Percentiles rank a stretch among this genome's conserved stretches.
These are phyloP conservation scores for Haplosporangium gracile DNA, from an alignment of 192 early-diverging fungal species.

Conservation along the genomic window DNA sequence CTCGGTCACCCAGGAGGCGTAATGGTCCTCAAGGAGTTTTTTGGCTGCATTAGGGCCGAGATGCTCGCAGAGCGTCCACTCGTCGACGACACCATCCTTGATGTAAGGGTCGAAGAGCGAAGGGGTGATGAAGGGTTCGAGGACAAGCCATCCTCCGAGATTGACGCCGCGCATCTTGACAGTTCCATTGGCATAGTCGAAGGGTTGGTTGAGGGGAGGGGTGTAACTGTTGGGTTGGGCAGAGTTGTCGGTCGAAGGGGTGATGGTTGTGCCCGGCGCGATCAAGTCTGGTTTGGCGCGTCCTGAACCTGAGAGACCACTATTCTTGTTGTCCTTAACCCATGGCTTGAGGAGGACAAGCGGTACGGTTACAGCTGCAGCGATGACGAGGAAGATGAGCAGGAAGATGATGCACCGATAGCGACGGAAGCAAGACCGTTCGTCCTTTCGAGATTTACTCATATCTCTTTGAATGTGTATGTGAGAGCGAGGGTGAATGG, in stretches of 20 bases:
- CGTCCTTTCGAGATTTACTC: background rate
- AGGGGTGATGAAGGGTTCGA: conserved; percentile 71
- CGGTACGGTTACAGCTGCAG: conserved; percentile 23
- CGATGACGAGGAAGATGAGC: conserved; percentile 17
- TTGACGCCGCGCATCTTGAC: conserved; percentile 75
- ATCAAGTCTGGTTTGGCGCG: background rate
- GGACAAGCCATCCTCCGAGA: conserved; percentile 78
- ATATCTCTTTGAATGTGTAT: background rate
- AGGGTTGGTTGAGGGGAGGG: conserved; percentile 57
- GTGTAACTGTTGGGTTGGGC: conserved; percentile 52
- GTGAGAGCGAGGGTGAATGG: background rate
- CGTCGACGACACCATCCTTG: conserved; percentile 63
- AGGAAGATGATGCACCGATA: conserved; percentile 25
- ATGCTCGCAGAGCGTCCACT: conserved; percentile 71
- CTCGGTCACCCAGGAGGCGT: conserved; percentile 72
- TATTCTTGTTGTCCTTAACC: conserved; percentile 23
- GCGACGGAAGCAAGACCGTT: conserved; percentile 30
- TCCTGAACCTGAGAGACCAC: background rate
- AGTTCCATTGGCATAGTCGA: conserved; percentile 52
- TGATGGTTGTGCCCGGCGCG: background rate
- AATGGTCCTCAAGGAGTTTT: conserved; percentile 66
- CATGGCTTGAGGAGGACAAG: conserved; percentile 29
- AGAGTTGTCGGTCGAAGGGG: conserved; percentile 33
- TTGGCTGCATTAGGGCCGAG: conserved; percentile 69
- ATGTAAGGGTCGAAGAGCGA: conserved; percentile 60